Conservation (phyloP, 2,329 filamentous ascomycete species). For the Cladosporium sp. region DNA sequence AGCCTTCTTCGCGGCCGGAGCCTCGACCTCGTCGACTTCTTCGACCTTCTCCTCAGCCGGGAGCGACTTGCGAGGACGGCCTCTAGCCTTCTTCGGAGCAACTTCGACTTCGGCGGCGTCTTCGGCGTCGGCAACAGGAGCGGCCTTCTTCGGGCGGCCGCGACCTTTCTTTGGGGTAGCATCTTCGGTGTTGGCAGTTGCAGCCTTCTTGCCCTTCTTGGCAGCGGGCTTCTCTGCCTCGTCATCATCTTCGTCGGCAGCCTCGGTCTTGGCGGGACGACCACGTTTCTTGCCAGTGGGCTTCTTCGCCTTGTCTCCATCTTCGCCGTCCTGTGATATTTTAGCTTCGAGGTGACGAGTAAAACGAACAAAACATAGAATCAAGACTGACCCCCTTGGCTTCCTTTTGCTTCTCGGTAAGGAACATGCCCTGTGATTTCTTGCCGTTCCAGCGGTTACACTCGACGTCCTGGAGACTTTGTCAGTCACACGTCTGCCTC, state of each 20-base stretch:
- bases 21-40: slow-evolving; percentile 47
- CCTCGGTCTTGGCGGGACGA: slow-evolving; percentile 1
- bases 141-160: slow-evolving; percentile 23
- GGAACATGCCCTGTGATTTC: slow-evolving; percentile 35
- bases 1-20: slow-evolving; percentile 35
- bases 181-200: slow-evolving; percentile 23
- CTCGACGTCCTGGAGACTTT: slow-evolving; percentile 63
- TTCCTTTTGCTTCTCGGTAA: slow-evolving; percentile 34
- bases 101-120: slow-evolving; percentile 23
- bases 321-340: slow-evolving; percentile 18
- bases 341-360: slow-evolving; percentile 18
- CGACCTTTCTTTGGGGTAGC: slow-evolving; percentile 27
- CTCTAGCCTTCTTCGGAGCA: slow-evolving; percentile 24
- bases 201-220: slow-evolving; percentile 31
- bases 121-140: slow-evolving; percentile 30
- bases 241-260: slow-evolving; percentile 9
- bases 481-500: neutral
- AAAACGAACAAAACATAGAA: neutral
- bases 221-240: slow-evolving; percentile 21
- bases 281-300: slow-evolving; percentile 20
- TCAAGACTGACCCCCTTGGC: neutral
- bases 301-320: slow-evolving; percentile 28
- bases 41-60: slow-evolving; percentile 51
- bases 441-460: slow-evolving; percentile 64
- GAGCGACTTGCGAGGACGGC: slow-evolving; percentile 39